Conservation (phyloP, 2,329 filamentous ascomycete genomes). For the Chaetomiaceae sp. region DNA sequence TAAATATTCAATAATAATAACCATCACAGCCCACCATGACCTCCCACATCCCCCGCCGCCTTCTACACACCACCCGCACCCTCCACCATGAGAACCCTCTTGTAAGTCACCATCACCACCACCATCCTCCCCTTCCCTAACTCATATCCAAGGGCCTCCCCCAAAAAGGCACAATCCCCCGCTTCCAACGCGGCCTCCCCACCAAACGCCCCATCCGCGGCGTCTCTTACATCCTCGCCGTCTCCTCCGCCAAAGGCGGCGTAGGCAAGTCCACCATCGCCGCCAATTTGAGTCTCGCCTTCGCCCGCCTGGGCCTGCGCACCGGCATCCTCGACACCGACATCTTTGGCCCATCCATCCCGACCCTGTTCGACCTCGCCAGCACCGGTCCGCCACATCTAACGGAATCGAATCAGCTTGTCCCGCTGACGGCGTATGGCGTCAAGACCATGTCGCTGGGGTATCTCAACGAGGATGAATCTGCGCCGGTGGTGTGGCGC, state of each 20-base stretch:
- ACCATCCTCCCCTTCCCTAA: constrained; percentile 2
- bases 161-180: constrained; percentile 66
- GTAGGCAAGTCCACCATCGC: constrained; percentile 95
- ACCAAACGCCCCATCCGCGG: constrained; percentile 74
- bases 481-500: constrained; percentile 86
- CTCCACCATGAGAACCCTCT: constrained; percentile 82
- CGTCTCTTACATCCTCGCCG: constrained; percentile 89
- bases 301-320: constrained; percentile 75
- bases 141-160: constrained; percentile 66
- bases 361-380: constrained; percentile 78
- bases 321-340: constrained; percentile 91
- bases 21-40: constrained; percentile 26
- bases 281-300: constrained; percentile 79
- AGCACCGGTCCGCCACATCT: constrained; percentile 68
- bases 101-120: constrained; percentile 43
- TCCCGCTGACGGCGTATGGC: constrained; percentile 90
- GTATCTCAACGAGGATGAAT: constrained; percentile 73
- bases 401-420: constrained; percentile 68
- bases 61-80: constrained; percentile 31
- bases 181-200: constrained; percentile 76
- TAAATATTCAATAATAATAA: background rate
- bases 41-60: constrained; percentile 23
- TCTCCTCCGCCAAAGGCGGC: constrained; percentile 96
- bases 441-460: constrained; percentile 99
- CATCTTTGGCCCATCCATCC: constrained; percentile 93